A percentile compares a stretch with the other conserved stretches of the same genome.
These are phyloP conservation scores for Micractinium conductrix DNA, from an alignment of 139 green algal genomes.

Conservation along the genomic window DNA sequence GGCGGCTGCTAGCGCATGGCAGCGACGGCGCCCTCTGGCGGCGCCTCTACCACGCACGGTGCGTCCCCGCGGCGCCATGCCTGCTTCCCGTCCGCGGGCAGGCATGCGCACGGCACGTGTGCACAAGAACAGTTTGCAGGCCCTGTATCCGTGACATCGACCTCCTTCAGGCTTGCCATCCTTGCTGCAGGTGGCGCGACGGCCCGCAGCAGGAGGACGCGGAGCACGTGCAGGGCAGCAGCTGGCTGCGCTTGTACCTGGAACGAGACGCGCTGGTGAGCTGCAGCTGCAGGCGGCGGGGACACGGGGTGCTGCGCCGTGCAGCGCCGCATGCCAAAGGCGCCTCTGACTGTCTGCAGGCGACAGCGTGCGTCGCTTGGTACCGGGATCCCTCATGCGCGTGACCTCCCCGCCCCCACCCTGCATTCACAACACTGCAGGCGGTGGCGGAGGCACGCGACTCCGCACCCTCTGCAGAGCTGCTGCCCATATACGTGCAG, in stretches of 20 bases:
- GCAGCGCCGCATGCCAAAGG: too few relatives aligned
- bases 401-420: too few relatives aligned
- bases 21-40: conserved; percentile 50
- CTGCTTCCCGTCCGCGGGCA: background rate
- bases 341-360: too few relatives aligned
- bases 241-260: conserved; percentile 37
- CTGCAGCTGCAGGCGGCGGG: too few relatives aligned
- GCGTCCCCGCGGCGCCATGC: background rate
- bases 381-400: too few relatives aligned
- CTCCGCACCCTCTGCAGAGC: background rate
- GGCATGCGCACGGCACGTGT: background rate
- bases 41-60: conserved; percentile 45
- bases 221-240: conserved; percentile 7
- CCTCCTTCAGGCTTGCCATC: background rate
- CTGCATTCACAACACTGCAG: too few relatives aligned
- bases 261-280: conserved; percentile 36
- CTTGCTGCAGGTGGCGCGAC: conserved; percentile 6
- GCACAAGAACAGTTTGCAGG: background rate
- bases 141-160: background rate
- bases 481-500: conserved; percentile 31
- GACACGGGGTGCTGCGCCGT: too few relatives aligned
- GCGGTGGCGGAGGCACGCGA: conserved; percentile 14
- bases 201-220: conserved; percentile 14
- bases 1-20: background rate
- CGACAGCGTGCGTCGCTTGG: too few relatives aligned